Percentiles rank a stretch among this genome's conserved stretches.
Conservation (phyloP, 139 green algal species). For the Asterochloris sp. region DNA sequence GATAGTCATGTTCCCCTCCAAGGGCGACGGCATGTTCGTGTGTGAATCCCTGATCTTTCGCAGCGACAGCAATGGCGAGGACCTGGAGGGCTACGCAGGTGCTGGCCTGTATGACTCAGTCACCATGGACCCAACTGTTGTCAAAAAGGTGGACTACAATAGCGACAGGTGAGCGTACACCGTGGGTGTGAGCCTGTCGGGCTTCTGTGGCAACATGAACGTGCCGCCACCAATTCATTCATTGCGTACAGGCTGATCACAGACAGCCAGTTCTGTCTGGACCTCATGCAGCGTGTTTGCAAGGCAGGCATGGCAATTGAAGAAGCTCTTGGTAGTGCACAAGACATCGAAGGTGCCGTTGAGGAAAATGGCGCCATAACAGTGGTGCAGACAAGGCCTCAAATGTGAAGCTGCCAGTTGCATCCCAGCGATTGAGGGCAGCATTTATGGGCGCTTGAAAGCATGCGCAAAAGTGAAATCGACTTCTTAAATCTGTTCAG, state of each 20-base stretch:
- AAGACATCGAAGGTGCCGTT: slow-evolving; percentile 96
- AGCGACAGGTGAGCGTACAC: slow-evolving; percentile 47
- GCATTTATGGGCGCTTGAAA: too few species aligned
- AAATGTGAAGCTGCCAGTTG: slow-evolving; percentile 58
- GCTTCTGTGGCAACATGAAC: not conserved
- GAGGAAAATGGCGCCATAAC: slow-evolving; percentile 77
- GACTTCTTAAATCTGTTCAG: too few species aligned
- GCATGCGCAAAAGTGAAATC: too few species aligned
- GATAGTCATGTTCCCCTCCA: slow-evolving; percentile 83
- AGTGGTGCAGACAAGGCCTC: slow-evolving; percentile 95
- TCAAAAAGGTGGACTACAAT: slow-evolving; percentile 70
- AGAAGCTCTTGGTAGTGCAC: slow-evolving; percentile 57
- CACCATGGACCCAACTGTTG: slow-evolving; percentile 80
- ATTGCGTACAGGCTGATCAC: slow-evolving; percentile 50
- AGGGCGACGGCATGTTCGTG: slow-evolving; percentile 90
- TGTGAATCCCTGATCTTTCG: slow-evolving; percentile 89
- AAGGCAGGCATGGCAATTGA: slow-evolving; percentile 81
- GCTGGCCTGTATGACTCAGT: slow-evolving; percentile 93
- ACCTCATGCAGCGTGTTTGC: slow-evolving; percentile 56
- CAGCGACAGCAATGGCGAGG: slow-evolving; percentile 93
- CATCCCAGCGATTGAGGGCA: too few species aligned
- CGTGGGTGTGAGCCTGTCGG: not conserved
- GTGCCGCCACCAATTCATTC: not conserved
- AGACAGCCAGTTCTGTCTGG: slow-evolving; percentile 60
- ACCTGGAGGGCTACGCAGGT: slow-evolving; percentile 92